Evolutionary conservation across 306 rosid species (phyloP).

Genomic region (Quercus parvula): DNA sequence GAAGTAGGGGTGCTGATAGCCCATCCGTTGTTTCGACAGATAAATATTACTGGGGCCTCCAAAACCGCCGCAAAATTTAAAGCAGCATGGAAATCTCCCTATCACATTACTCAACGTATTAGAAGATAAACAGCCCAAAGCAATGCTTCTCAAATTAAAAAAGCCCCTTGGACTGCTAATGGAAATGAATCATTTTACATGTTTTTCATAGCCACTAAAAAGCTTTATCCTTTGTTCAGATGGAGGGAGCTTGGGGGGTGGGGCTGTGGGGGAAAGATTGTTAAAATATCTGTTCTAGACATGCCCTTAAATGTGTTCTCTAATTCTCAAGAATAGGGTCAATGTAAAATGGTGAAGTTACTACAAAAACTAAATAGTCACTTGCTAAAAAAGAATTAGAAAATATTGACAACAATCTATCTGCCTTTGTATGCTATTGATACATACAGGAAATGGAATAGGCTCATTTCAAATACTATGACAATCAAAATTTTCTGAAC

Average conservation of each 20-base stretch:
- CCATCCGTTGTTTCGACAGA: conserved; percentile 99
- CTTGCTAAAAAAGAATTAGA: neutral
- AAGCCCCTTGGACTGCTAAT: conserved; percentile 1
- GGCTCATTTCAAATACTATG: too few species aligned
- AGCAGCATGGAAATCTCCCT: conserved; percentile 98
- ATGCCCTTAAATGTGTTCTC: neutral
- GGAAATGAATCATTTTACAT: neutral
- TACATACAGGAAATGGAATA: neutral
- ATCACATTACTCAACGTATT: conserved; percentile 20
- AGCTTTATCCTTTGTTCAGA: too few species aligned
- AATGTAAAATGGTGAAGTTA: neutral
- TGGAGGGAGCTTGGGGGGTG: too few species aligned
- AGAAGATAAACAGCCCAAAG: conserved; percentile 14
- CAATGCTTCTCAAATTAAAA: neutral
- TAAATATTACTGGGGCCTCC: conserved; percentile 87
- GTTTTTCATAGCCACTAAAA: neutral
- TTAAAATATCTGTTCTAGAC: too few species aligned
- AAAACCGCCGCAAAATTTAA: conserved; percentile 86
- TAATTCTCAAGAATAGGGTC: neutral
- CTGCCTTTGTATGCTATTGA: neutral
- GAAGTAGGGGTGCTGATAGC: conserved; percentile 95
- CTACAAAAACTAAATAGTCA: neutral
- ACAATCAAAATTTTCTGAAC: too few species aligned
- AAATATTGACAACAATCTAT: neutral
- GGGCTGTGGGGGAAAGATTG: too few species aligned